Percentiles rank a stretch among this genome's conserved stretches.
These are phyloP conservation scores for Samsoniella hepiali DNA, from an alignment of 2,329 filamentous ascomycete genomes.

Conservation along the genomic window DNA sequence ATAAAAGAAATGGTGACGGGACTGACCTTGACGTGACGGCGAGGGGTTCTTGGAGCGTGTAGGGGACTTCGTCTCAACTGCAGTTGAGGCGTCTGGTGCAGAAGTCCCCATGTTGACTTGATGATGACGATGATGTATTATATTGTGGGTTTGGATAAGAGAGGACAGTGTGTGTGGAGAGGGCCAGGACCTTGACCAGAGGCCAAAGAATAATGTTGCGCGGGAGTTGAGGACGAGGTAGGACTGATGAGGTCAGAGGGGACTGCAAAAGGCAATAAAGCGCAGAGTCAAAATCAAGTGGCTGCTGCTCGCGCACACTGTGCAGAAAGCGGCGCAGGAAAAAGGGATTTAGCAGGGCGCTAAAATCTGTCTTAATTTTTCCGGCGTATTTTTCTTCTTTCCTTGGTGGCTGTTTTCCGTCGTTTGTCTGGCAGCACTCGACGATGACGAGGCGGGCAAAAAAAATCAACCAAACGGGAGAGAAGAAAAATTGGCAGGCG, in stretches of 20 bases:
- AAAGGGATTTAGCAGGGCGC: conserved; percentile 1
- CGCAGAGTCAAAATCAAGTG: conserved; percentile 10
- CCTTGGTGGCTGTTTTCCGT: not conserved
- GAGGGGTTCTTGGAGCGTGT: conserved; percentile 41
- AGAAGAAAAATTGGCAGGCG: not conserved
- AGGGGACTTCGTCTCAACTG: conserved; percentile 48
- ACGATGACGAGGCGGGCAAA: not conserved
- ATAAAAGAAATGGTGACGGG: not conserved
- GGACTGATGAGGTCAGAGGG: conserved; percentile 42
- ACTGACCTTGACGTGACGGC: conserved; percentile 44
- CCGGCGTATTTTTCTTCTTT: not conserved
- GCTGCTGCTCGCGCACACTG: conserved; percentile 6
- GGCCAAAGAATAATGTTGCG: conserved; percentile 11
- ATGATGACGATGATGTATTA: conserved; percentile 46
- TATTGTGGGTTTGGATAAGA: conserved; percentile 28
- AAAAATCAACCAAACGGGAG: not conserved
- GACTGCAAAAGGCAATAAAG: not conserved
- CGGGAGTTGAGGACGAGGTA: conserved; percentile 25
- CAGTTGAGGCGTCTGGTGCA: conserved; percentile 37
- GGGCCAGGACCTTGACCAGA: conserved; percentile 23
- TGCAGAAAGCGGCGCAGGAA: conserved; percentile 6
- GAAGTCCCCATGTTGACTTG: conserved; percentile 42
- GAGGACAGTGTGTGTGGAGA: conserved; percentile 30
- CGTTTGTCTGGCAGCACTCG: not conserved
- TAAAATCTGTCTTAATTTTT: not conserved